Evolutionary conservation across 228 moss, liverwort and hornwort genomes (phyloP).

Genomic region (Sphagnum magellanicum): DNA sequence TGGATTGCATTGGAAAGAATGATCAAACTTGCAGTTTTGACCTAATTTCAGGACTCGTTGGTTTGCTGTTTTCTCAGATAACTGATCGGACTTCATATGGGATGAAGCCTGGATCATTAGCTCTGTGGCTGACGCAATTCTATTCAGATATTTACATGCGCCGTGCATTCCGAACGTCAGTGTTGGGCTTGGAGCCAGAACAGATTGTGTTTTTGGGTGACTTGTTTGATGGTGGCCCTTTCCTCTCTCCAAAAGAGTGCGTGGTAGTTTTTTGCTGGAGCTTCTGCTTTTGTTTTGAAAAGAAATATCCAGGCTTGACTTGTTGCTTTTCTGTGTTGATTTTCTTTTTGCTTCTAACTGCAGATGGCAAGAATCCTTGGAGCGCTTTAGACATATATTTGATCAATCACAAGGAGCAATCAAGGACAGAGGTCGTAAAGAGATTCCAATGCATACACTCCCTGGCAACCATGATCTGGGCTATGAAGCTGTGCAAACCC

Average conservation of each 20-base stretch:
- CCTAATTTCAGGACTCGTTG: background rate
- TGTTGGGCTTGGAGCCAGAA: constrained; percentile 56
- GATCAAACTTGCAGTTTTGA: background rate
- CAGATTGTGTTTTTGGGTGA: constrained; percentile 68
- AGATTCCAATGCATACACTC: constrained; percentile 54
- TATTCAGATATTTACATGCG: constrained; percentile 85
- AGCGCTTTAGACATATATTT: constrained; percentile 67
- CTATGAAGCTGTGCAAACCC: constrained; percentile 46
- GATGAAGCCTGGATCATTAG: constrained; percentile 37
- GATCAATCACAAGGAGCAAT: constrained; percentile 66
- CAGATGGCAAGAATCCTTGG: constrained; percentile 64
- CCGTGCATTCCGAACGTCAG: constrained; percentile 72
- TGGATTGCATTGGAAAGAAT: background rate
- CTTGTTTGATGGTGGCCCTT: constrained; percentile 59
- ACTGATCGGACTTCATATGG: constrained; percentile 58
- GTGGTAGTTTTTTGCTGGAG: constrained; percentile 2
- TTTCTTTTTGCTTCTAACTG: background rate
- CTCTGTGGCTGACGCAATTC: constrained; percentile 59
- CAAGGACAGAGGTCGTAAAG: constrained; percentile 27
- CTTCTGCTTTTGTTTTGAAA: background rate
- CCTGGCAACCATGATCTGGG: constrained; percentile 80
- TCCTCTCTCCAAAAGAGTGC: constrained; percentile 46
- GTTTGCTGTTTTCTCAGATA: constrained; percentile 24
- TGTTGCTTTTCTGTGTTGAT: background rate
- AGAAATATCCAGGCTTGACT: background rate